Conservation (phyloP, 495 filamentous ascomycete genomes). For the Xylaria nigripes region DNA sequence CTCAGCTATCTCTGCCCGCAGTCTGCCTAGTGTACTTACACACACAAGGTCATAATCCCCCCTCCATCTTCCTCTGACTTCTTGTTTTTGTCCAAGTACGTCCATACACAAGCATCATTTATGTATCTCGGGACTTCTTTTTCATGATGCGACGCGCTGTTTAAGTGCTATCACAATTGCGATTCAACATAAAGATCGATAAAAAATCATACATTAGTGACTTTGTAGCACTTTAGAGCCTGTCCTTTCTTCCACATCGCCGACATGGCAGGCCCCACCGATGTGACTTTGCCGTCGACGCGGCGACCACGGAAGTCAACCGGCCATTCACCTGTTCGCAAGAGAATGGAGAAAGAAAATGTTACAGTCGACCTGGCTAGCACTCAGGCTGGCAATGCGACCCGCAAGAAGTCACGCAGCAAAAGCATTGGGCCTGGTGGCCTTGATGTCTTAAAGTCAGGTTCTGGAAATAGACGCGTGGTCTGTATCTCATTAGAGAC, state of each 20-base stretch:
- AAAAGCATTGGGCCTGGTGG: constrained; percentile 93
- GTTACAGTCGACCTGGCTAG: constrained; percentile 51
- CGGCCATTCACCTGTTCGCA: constrained; percentile 51
- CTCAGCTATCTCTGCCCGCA: neutral
- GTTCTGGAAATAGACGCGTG: constrained; percentile 71
- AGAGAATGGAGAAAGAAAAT: constrained; percentile 61
- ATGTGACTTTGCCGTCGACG: constrained; percentile 42
- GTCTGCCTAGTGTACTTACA: neutral
- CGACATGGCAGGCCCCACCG: constrained; percentile 40
- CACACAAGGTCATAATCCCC: neutral
- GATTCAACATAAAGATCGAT: neutral
- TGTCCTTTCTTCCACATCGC: neutral
- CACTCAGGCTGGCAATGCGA: constrained; percentile 31
- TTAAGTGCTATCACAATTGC: neutral
- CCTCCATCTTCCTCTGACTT: neutral
- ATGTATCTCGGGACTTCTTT: neutral
- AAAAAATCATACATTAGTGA: neutral
- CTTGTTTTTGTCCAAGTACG: neutral
- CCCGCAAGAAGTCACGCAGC: constrained; percentile 73
- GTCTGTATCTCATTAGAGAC: constrained; percentile 39
- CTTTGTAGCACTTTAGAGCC: neutral
- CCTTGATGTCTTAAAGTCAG: constrained; percentile 69
- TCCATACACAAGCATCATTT: neutral
- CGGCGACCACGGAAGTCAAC: constrained; percentile 72
- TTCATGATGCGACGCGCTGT: constrained; percentile 9